These are phyloP conservation scores for Phanerochaete carnosa DNA, from an alignment of 768 basidiomycete genomes.

Conservation along the genomic window DNA sequence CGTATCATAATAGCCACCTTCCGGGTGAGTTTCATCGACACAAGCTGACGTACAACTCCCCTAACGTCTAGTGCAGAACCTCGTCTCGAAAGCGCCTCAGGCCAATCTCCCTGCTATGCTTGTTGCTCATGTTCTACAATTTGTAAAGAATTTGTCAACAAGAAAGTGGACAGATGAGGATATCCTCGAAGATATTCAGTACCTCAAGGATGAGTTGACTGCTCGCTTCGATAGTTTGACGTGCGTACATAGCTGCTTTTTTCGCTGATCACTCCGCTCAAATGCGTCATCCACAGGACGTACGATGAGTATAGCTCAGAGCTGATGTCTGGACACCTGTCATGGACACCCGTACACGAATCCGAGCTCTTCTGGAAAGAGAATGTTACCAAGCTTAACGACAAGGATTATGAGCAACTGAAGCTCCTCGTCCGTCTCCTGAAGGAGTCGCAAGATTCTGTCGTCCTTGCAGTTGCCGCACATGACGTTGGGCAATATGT, in stretches of 20 bases:
- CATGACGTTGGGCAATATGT: slow-evolving; percentile 95
- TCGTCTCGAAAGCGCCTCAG: slow-evolving; percentile 83
- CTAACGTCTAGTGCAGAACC: slow-evolving; percentile 51
- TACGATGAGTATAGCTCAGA: slow-evolving; percentile 97
- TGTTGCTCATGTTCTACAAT: slow-evolving; percentile 81
- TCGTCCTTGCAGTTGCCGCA: slow-evolving; percentile 86
- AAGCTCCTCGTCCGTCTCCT: slow-evolving; percentile 80
- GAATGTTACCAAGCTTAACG: slow-evolving; percentile 84
- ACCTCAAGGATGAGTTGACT: slow-evolving; percentile 83
- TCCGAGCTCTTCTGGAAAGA: slow-evolving; percentile 98
- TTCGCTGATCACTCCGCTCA: background rate
- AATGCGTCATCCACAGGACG: slow-evolving; percentile 49
- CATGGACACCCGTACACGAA: slow-evolving; percentile 95
- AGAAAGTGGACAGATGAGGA: slow-evolving; percentile 97
- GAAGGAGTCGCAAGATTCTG: slow-evolving; percentile 63
- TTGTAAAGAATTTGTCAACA: slow-evolving; percentile 75
- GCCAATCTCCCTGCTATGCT: slow-evolving; percentile 94
- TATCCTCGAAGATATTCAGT: slow-evolving; percentile 86
- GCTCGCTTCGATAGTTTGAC: slow-evolving; percentile 85
- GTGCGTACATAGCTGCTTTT: slow-evolving; percentile 41
- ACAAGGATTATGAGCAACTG: slow-evolving; percentile 78
- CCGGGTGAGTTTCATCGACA: slow-evolving; percentile 44
- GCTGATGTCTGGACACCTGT: slow-evolving; percentile 82
- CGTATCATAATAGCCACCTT: slow-evolving; percentile 92
- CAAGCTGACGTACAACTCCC: background rate